Base-by-base conservation (phyloP, 352 stramenopile genomes). In the Phytophthora quininea region DNA sequence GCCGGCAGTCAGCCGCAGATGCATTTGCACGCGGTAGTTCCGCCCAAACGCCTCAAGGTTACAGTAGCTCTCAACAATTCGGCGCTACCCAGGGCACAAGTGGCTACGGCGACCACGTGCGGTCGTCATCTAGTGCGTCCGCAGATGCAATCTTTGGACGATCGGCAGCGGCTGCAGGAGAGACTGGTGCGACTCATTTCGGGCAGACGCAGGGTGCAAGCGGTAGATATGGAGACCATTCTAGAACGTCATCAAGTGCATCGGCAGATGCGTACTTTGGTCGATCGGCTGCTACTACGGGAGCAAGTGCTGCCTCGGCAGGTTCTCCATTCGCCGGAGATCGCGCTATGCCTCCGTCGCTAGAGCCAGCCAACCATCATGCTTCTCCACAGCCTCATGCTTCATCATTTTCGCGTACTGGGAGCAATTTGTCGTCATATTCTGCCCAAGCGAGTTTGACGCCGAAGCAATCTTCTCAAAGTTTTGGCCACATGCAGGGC, bases 371-470 rank as follows among this genome's bases (percentile, higher is more conserved):
- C 54, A 38, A 57, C 33, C 56, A 73, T 46, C 63, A 68, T 12
- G 12, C 54, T 31, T 24, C 45, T 56, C 32, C 40, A 40, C 55
- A 58, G 48, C n/a, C 7, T 47, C 57, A 69, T n/a, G 15, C 54
- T 15, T 62, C 69, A 42, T 71, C 69, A 35, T 67, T 84, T 64
- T 73, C 67, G 37, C 69, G 69, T 4, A 71, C 50, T 62, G 61
- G 40, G 27, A 88, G 74, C 55, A 79, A 80, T 32, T 53, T 64
- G 19, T 84, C 74, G 46, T 80, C 72, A 11, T 66, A 77, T 63
- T 58, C 54, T 30, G 72, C 84, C 11, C 73, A 73, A 30, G 15
- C 67, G 58, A 55, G 43, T 35, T 40, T 47, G 32, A 55, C 60
- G 9, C 35, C 58, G 31, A 69, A 43, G 12, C 65, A 37, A 51